Percentiles rank a stretch among this genome's conserved stretches.
Evolutionary conservation across 2,329 filamentous ascomycete species (phyloP).

Genomic region (Colletotrichum camelliae): DNA sequence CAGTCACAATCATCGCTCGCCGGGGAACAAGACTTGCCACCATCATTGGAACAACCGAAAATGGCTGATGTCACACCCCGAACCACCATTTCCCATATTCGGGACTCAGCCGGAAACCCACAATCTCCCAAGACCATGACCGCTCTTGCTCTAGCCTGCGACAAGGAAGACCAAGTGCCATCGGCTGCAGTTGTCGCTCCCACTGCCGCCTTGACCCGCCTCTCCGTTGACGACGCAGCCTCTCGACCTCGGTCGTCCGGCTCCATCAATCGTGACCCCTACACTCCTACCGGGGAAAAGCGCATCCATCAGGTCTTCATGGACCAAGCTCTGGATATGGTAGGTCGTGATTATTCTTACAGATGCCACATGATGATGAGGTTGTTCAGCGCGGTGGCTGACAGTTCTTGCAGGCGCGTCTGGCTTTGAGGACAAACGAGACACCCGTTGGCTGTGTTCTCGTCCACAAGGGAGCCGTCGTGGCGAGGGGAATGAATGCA

Average conservation of each 20-base stretch:
- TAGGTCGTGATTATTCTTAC: slow-evolving; percentile 44
- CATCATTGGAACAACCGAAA: neutral
- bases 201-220: slow-evolving; percentile 21
- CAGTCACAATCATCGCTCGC: neutral
- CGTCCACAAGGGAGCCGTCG: slow-evolving; percentile 78
- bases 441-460: slow-evolving; percentile 97
- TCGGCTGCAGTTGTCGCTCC: neutral
- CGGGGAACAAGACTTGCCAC: neutral
- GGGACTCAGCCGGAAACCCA: neutral
- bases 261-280: neutral
- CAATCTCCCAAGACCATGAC: neutral
- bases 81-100: neutral
- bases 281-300: slow-evolving; percentile 33
- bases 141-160: neutral
- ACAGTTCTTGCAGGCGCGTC: slow-evolving; percentile 70
- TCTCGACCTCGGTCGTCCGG: neutral
- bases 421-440: slow-evolving; percentile 85
- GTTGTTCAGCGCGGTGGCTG: neutral
- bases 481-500: slow-evolving; percentile 94
- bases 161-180: slow-evolving; percentile 37
- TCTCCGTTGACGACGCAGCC: slow-evolving; percentile 22
- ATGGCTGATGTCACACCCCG: slow-evolving; percentile 24
- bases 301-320: slow-evolving; percentile 69
- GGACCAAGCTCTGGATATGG: slow-evolving; percentile 86
- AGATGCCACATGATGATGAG: neutral